These are phyloP conservation scores for Castanopsis chinensis DNA, from an alignment of 306 rosid species.

Conservation along the genomic window DNA sequence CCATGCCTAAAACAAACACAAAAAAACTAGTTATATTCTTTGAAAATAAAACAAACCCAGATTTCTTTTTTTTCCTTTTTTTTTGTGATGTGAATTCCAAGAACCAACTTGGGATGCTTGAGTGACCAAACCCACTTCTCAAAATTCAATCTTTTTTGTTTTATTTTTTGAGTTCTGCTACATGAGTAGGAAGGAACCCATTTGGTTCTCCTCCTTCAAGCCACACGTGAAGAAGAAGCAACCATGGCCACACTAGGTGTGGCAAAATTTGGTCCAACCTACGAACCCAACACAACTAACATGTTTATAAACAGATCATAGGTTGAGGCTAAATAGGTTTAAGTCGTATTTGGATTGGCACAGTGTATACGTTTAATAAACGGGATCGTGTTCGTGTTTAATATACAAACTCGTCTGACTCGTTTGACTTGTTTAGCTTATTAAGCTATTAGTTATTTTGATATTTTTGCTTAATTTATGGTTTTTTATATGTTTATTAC, in stretches of 20 bases:
- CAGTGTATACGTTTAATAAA: too few relatives aligned
- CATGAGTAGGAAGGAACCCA: constrained; percentile 64
- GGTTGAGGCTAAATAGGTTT: too few relatives aligned
- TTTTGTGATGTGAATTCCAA: not conserved
- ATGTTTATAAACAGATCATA: too few relatives aligned
- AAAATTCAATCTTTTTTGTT: constrained; percentile 10
- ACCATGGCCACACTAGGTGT: constrained; percentile 13
- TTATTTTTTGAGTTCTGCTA: constrained; percentile 41
- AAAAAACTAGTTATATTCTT: not conserved
- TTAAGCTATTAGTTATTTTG: too few relatives aligned
- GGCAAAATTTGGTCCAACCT: fast-evolving
- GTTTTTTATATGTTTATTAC: too few relatives aligned
- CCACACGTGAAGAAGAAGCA: constrained; percentile 52
- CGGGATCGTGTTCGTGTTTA: too few relatives aligned
- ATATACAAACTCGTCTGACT: fast-evolving
- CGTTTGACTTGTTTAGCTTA: too few relatives aligned
- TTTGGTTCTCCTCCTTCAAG: constrained; percentile 47
- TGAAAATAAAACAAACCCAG: not conserved
- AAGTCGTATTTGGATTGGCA: too few relatives aligned
- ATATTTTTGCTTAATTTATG: too few relatives aligned
- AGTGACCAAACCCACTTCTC: constrained; percentile 9
- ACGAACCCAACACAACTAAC: too few relatives aligned
- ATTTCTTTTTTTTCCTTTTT: not conserved
- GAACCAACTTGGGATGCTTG: constrained; percentile 5
- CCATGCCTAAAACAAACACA: too few relatives aligned